Base-by-base conservation (phyloP, 2,329 filamentous ascomycete genomes). In the Stachybotrys chartarum region DNA sequence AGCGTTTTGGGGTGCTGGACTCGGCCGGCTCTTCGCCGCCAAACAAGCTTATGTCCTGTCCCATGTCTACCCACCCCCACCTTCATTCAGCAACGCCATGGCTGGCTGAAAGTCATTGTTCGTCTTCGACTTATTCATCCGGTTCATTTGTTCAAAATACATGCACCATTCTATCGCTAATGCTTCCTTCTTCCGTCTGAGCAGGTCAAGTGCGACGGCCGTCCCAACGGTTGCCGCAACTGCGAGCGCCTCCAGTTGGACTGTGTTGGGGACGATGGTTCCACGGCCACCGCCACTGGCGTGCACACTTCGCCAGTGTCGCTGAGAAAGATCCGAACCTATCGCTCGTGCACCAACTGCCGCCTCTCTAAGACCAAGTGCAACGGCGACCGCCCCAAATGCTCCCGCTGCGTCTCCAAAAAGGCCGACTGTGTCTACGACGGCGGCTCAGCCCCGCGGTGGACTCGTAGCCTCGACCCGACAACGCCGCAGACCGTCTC, bases 311-410 rank as follows among this genome's bases (percentile, higher is more conserved):
- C 66, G 35, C 61, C 68, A 10, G 60, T 66, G 6, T 64, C 70
- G 3, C 55, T 72, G 50, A 64, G 69, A 48, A 74, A 72, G 64
- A 73, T 73, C 49, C 69, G 71, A 52, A 74, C 71, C 16, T 74
- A 74, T 57, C 70, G 71, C 30, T 73, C 71, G 30, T 74, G 71
- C 54, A 70, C 69, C 54, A 67, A 60, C 62, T 74, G 71, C 56
- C 71, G 71, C 50, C 57, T 72, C 30, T 72, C 70, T 56, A 74
- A 74, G 68, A 74, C 71, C 6, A 73, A 75, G 63, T 75, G 72
- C 60, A 66, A 73, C 51, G 72, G 72, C 64, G 70, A 69, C 58
- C 69, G 71, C 16, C 72, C 72, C 51, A 67, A 60, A 55, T 75
- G 72, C 59, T 67, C 70, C 45, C 64, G 70, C 53, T 75, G 72